Conservation (phyloP, 2,329 filamentous ascomycete genomes). For the Ramularia endophylla region DNA sequence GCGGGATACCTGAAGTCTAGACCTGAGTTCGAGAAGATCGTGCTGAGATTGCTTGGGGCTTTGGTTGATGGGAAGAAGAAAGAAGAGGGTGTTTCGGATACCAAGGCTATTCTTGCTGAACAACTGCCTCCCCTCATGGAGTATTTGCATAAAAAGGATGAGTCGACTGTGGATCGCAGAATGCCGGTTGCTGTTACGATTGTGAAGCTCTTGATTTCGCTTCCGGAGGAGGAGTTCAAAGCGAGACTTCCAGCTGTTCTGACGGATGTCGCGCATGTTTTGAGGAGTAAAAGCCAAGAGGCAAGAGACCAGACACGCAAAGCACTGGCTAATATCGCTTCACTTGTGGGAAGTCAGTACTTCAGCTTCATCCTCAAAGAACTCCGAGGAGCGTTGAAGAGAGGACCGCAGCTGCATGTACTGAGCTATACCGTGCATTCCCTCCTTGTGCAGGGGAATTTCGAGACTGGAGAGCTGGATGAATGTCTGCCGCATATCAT, state of each 20-base stretch:
- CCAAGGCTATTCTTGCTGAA: slow-evolving; percentile 52
- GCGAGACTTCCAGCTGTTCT: slow-evolving; percentile 74
- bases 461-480: slow-evolving; percentile 77
- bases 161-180: slow-evolving; percentile 86
- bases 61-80: slow-evolving; percentile 68
- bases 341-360: slow-evolving; percentile 72
- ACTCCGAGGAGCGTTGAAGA: slow-evolving; percentile 70
- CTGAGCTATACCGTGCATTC: slow-evolving; percentile 93
- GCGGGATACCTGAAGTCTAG: slow-evolving; percentile 75
- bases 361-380: slow-evolving; percentile 94
- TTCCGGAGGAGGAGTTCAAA: slow-evolving; percentile 67
- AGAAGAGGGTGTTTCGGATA: slow-evolving; percentile 12
- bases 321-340: slow-evolving; percentile 77
- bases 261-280: slow-evolving; percentile 86
- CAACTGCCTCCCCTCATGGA: slow-evolving; percentile 74
- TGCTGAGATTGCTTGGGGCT: slow-evolving; percentile 74
- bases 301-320: slow-evolving; percentile 86
- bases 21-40: slow-evolving; percentile 76
- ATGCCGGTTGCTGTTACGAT: slow-evolving; percentile 85
- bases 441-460: slow-evolving; percentile 70
- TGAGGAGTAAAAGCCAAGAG: slow-evolving; percentile 82
- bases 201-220: slow-evolving; percentile 76
- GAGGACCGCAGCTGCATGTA: slow-evolving; percentile 90
- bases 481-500: slow-evolving; percentile 77
- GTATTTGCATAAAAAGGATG: slow-evolving; percentile 90